phyloP scores from a whole-genome alignment of 73 alveolate genomes.

The Paramecium octaurelia region DNA sequence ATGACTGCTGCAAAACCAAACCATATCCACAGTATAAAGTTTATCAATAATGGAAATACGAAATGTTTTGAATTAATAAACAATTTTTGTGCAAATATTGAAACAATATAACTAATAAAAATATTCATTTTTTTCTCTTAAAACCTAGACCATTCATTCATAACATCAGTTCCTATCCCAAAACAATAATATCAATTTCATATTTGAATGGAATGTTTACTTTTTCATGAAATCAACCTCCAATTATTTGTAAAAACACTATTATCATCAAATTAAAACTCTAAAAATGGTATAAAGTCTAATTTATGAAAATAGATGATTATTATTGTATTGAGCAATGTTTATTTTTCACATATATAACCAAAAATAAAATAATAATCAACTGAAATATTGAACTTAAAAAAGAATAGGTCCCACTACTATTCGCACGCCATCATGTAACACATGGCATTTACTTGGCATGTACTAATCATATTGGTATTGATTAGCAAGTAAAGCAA shows the following conservation, averaged over 20 bases:
- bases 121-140: too few relatives aligned
- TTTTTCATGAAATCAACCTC: not conserved
- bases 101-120: not conserved
- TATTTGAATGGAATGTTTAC: too few relatives aligned
- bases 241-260: not conserved
- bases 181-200: not conserved
- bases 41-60: not conserved
- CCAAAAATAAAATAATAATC: not conserved
- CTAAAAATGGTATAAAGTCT: not conserved
- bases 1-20: not conserved
- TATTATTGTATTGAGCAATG: not conserved
- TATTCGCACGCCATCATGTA: constrained; percentile 10
- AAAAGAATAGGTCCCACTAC: constrained; percentile 20
- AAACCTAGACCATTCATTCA: too few relatives aligned
- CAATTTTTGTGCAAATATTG: not conserved
- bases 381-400: not conserved
- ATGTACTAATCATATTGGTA: not conserved
- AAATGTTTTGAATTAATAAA: not conserved
- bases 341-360: not conserved
- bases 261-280: not conserved
- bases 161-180: not conserved
- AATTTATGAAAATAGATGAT: not conserved
- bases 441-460: constrained; percentile 30
- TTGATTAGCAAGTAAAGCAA: not conserved
- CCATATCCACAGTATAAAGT: not conserved